Evolutionary conservation across 2,329 filamentous ascomycete genomes (phyloP).

Genomic region (Gnomoniopsis smithogilvyi): DNA sequence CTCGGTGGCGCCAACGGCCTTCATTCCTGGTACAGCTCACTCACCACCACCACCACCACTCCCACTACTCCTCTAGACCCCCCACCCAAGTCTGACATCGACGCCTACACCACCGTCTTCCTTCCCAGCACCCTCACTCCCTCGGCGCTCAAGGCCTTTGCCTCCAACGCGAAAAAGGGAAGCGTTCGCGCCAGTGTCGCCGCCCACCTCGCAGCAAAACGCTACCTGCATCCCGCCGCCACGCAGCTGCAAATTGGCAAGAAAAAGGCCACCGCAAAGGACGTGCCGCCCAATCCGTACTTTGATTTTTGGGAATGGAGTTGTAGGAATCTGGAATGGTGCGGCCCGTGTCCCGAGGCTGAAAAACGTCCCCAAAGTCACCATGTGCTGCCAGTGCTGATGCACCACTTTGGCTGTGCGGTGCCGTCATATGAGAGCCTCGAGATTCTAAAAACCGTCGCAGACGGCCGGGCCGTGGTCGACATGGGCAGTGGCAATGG

Average conservation of each 20-base stretch:
- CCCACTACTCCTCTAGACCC: slow-evolving; percentile 33
- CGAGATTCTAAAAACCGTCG: slow-evolving; percentile 54
- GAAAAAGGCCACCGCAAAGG: slow-evolving; percentile 38
- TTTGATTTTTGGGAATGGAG: slow-evolving; percentile 66
- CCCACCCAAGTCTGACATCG: slow-evolving; percentile 56
- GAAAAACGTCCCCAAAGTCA: slow-evolving; percentile 52
- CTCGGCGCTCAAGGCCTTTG: slow-evolving; percentile 60
- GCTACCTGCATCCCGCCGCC: slow-evolving; percentile 44
- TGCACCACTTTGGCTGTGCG: slow-evolving; percentile 76
- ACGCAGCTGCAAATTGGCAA: slow-evolving; percentile 41
- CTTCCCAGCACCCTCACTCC: slow-evolving; percentile 54
- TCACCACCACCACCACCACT: not conserved
- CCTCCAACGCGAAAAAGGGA: slow-evolving; percentile 60
- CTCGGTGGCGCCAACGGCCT: slow-evolving; percentile 43
- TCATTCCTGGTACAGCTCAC: slow-evolving; percentile 44
- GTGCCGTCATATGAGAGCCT: slow-evolving; percentile 67
- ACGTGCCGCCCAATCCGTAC: slow-evolving; percentile 57
- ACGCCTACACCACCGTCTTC: slow-evolving; percentile 67
- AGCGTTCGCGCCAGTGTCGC: slow-evolving; percentile 58
- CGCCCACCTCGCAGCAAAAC: slow-evolving; percentile 50
- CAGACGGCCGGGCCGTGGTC: slow-evolving; percentile 51
- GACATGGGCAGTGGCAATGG: slow-evolving; percentile 71
- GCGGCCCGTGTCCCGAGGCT: slow-evolving; percentile 53
- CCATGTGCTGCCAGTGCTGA: slow-evolving; percentile 68
- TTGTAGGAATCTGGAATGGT: slow-evolving; percentile 62